Conservation (phyloP, 495 filamentous ascomycete species). For the Aspergillus affinis region DNA sequence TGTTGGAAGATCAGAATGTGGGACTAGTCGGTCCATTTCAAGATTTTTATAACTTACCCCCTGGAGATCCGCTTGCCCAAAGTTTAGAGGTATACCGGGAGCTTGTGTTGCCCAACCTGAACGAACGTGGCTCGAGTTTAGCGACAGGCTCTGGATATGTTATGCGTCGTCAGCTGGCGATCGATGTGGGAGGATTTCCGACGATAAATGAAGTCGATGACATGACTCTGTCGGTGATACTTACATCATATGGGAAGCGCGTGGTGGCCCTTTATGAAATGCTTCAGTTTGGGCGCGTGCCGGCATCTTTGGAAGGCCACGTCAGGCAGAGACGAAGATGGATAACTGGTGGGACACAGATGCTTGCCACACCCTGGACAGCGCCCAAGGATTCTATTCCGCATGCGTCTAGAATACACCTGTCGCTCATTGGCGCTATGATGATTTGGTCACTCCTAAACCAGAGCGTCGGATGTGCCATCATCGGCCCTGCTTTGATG, state of each 20-base stretch:
- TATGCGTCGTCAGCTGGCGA: constrained; percentile 42
- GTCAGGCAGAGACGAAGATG: constrained; percentile 49
- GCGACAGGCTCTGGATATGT: constrained; percentile 52
- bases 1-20: constrained; percentile 36
- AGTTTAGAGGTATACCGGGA: constrained; percentile 43
- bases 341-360: neutral
- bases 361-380: too few species aligned
- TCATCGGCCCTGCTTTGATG: too few species aligned
- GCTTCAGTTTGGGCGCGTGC: constrained; percentile 53
- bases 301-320: constrained; percentile 46
- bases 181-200: constrained; percentile 50
- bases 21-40: constrained; percentile 37
- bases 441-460: too few species aligned
- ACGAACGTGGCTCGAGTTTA: constrained; percentile 24
- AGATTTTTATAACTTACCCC: constrained; percentile 53
- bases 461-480: too few species aligned
- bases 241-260: constrained; percentile 43
- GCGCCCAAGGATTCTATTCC: too few species aligned
- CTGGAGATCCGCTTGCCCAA: constrained; percentile 49
- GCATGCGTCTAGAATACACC: too few species aligned
- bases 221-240: constrained; percentile 43
- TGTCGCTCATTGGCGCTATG: too few species aligned
- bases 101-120: constrained; percentile 33
- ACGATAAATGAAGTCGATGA: constrained; percentile 53
- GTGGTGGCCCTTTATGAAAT: constrained; percentile 49